A percentile compares a stretch with the other conserved stretches of the same genome.
These are phyloP conservation scores for Naganishia liquefaciens DNA, from an alignment of 1,284 basidiomycete genomes.

Conservation along the genomic window DNA sequence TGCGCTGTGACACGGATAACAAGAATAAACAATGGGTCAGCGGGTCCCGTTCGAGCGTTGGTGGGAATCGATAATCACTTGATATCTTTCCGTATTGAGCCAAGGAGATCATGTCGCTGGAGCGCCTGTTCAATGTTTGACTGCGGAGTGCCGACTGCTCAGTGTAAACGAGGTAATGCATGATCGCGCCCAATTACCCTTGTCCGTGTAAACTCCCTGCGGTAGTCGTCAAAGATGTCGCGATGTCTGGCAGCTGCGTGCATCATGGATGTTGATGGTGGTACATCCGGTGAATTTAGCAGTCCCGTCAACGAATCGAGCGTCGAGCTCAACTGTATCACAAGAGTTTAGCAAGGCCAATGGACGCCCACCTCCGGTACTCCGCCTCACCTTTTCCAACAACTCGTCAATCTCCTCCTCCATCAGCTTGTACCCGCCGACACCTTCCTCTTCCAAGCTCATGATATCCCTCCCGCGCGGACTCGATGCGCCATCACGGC, in stretches of 20 bases:
- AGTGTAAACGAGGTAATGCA: no score
- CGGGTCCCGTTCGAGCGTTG: not conserved
- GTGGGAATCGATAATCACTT: slow-evolving; percentile 63
- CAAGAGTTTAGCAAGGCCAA: not conserved
- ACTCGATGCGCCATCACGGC: slow-evolving; percentile 25
- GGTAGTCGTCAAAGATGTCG: slow-evolving; percentile 85
- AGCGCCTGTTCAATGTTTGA: slow-evolving; percentile 78
- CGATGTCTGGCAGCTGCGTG: slow-evolving; percentile 86
- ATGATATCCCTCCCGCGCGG: slow-evolving; percentile 43
- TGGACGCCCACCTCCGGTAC: not conserved
- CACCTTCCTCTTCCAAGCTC: slow-evolving; percentile 60
- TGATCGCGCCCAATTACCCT: slow-evolving; percentile 60
- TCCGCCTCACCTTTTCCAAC: slow-evolving; percentile 69
- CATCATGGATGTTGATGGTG: slow-evolving; percentile 78
- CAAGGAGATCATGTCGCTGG: slow-evolving; percentile 81
- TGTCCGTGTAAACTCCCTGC: slow-evolving; percentile 76
- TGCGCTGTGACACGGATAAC: slow-evolving; percentile 48
- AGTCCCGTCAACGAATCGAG: slow-evolving; percentile 72
- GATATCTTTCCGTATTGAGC: slow-evolving; percentile 92
- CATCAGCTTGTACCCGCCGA: slow-evolving; percentile 67
- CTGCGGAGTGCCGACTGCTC: slow-evolving; percentile 52
- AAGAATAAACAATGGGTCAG: not conserved
- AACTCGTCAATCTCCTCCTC: slow-evolving; percentile 84
- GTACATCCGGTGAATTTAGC: slow-evolving; percentile 69
- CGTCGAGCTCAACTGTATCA: slow-evolving; percentile 71